phyloP scores from a whole-genome alignment of 2,329 filamentous ascomycete species.

The Raffaelea deltoideospora region DNA sequence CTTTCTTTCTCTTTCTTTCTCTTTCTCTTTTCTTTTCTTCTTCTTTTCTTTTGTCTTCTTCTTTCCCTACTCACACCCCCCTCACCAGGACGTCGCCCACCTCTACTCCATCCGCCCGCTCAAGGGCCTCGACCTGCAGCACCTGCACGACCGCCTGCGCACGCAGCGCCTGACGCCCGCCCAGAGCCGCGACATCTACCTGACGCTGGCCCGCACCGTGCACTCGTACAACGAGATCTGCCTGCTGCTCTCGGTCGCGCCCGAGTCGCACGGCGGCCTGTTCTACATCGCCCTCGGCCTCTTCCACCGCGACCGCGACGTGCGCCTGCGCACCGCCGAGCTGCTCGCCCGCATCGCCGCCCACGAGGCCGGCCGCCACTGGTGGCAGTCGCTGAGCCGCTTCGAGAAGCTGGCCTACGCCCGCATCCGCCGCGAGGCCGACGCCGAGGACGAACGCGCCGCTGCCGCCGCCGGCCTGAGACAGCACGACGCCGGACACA shows the following conservation, averaged over 20 bases:
- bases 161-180: constrained; percentile 62
- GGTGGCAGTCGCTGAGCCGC: constrained; percentile 72
- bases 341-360: constrained; percentile 68
- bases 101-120: constrained; percentile 51
- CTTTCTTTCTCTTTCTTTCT: background rate
- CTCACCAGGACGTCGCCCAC: constrained; percentile 48
- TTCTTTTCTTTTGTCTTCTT: background rate
- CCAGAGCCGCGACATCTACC: constrained; percentile 72
- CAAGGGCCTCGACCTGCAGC: constrained; percentile 72
- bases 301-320: constrained; percentile 75
- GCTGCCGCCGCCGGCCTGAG: background rate
- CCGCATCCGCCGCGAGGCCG: constrained; percentile 54
- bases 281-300: constrained; percentile 85
- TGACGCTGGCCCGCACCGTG: constrained; percentile 61
- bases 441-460: constrained; percentile 24
- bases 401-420: constrained; percentile 82
- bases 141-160: constrained; percentile 82
- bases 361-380: constrained; percentile 85
- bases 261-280: constrained; percentile 72
- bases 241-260: constrained; percentile 66
- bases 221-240: constrained; percentile 75
- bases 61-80: background rate
- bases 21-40: background rate
- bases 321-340: constrained; percentile 62
- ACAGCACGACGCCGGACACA: too few relatives aligned